Conservation (phyloP, 345 rosid species). For the Isatis tinctoria region DNA sequence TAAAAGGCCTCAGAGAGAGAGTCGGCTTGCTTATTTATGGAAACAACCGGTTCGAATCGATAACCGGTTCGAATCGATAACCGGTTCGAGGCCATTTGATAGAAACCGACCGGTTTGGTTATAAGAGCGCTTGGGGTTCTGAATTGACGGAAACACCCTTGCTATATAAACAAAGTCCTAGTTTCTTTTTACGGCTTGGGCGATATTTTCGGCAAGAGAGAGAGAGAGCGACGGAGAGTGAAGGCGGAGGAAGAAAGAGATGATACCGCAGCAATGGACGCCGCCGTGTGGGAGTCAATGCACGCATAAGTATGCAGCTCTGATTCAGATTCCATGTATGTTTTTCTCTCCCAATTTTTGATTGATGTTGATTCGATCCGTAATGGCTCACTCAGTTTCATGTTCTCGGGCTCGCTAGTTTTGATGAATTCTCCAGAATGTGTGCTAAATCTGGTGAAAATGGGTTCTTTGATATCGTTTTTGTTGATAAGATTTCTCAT, state of each 20-base stretch:
- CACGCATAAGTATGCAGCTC: conserved; percentile 77
- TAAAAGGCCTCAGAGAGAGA: not conserved
- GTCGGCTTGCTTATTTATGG: not conserved
- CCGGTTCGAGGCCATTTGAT: not conserved
- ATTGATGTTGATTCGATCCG: not conserved
- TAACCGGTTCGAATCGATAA: not conserved
- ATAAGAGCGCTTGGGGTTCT: not conserved
- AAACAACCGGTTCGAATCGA: conserved; percentile 16
- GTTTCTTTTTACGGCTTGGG: not conserved
- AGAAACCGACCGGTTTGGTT: not conserved
- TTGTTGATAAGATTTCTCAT: not conserved
- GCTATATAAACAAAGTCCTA: not conserved
- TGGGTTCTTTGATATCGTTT: not conserved
- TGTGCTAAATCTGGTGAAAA: not conserved
- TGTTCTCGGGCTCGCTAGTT: not conserved
- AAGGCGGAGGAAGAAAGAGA: conserved; percentile 30
- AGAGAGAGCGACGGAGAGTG: not conserved
- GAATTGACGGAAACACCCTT: conserved; percentile 5
- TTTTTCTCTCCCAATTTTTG: not conserved
- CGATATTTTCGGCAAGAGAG: conserved; percentile 15
- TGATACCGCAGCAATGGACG: conserved; percentile 80
- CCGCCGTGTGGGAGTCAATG: conserved; percentile 78
- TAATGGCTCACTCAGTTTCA: not conserved
- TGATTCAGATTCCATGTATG: conserved; percentile 82
- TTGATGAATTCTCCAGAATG: not conserved